Base-by-base conservation (phyloP, 225 moss, liverwort and hornwort genomes). In the Neckera pumila region DNA sequence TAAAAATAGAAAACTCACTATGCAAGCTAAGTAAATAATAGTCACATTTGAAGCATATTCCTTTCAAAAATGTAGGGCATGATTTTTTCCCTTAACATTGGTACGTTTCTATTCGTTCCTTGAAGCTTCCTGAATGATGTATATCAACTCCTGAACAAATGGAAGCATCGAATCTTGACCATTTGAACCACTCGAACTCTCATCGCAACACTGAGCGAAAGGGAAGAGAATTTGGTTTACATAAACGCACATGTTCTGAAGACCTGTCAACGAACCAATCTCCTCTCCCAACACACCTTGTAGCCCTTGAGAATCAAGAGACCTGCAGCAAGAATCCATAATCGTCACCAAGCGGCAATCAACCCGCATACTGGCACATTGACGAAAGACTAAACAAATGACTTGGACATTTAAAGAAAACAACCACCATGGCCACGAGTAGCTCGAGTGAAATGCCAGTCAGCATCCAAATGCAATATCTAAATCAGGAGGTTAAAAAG, bases 271-370 rank as follows among this genome's bases (percentile, higher is more conserved):
- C 34, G 87, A 76, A 45, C 94, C 92, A 58, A 96, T 89, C 56
- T 95, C 95, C 86, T 90, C 81, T 62, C 93, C 91, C 73, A 97
- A 34, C 10, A 84, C 86, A 70, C 97, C 97, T 87, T 89, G 92
- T 85, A 97, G 87, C 77, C 96, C 96, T 87, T 96, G 91, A 70
- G 85, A 93, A 79, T 93, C 93, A 61, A 95, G 92, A 81, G 92
- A 92, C 78, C 97, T 97, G 87, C 69, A 89, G 83, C 54, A 65
- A 66, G 51, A 80, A 70, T 75, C 38, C 51, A 83, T 28, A 40
- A 86, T 53, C 27, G 38, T 45, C 86, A 72, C 38, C 59, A 79
- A 79, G 61, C 62, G 31, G 66, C 72, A 70, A 72, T 64, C 57
- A 56, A 38, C 79, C 71, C 45, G 38, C 79, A 86, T 15, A 43